Conservation (phyloP, 805 yeast genomes). For the Cyberlindnera xishuangbannaensis region DNA sequence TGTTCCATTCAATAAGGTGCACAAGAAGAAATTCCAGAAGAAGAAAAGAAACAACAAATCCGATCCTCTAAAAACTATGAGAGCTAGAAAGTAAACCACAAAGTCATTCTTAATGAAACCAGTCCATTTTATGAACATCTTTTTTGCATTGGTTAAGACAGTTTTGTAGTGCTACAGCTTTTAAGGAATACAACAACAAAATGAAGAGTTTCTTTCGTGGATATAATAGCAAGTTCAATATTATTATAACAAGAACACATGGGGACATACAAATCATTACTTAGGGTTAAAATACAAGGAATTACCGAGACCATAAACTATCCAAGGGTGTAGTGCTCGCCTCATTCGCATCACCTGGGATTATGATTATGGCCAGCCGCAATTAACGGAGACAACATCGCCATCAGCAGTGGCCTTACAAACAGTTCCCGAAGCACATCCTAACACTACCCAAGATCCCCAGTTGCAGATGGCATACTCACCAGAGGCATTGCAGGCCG, state of each 20-base stretch:
- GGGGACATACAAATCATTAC: too few relatives aligned
- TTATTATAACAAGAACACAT: too few relatives aligned
- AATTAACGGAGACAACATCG: conserved; percentile 40
- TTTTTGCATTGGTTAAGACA: too few relatives aligned
- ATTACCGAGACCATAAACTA: too few relatives aligned
- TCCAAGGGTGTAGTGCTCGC: too few relatives aligned
- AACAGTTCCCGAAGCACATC: conserved; percentile 58
- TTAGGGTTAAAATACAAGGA: too few relatives aligned
- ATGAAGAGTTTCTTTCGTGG: too few relatives aligned
- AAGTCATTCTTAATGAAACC: neutral
- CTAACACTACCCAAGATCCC: conserved; percentile 50
- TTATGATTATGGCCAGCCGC: conserved; percentile 42
- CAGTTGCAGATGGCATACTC: conserved; percentile 49
- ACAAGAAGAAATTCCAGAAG: conserved; percentile 35
- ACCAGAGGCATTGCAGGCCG: conserved; percentile 48
- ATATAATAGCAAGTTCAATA: too few relatives aligned
- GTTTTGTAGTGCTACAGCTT: too few relatives aligned
- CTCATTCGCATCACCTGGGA: too few relatives aligned
- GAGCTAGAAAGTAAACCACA: conserved; percentile 21
- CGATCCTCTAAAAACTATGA: conserved; percentile 63
- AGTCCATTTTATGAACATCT: too few relatives aligned
- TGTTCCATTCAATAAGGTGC: conserved; percentile 62
- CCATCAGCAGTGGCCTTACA: conserved; percentile 48
- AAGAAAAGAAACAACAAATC: conserved; percentile 42
- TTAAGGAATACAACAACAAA: too few relatives aligned